phyloP scores from a whole-genome alignment of 2,329 filamentous ascomycete species.

The Hymenoscyphus salicellus region DNA sequence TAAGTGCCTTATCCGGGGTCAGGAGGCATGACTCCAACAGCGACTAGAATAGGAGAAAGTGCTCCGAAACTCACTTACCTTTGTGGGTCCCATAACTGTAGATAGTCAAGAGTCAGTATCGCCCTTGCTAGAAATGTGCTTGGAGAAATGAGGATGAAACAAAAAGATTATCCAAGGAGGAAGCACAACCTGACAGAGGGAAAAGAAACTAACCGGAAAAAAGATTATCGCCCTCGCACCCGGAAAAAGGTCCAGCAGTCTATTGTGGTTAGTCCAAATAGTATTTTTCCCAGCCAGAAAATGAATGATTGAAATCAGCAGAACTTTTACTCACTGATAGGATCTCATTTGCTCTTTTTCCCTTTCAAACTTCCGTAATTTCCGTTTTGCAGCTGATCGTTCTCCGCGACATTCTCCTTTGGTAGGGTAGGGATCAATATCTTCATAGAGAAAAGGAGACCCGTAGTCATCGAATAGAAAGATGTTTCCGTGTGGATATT shows the following conservation, averaged over 20 bases:
- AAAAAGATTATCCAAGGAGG: too few relatives aligned
- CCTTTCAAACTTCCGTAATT: conserved; percentile 4
- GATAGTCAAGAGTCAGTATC: not conserved
- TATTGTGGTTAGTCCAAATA: not conserved
- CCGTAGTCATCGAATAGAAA: conserved; percentile 24
- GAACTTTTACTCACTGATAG: conserved; percentile 5
- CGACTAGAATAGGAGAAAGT: too few relatives aligned
- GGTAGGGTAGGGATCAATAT: not conserved
- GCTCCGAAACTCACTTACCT: too few relatives aligned
- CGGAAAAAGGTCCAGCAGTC: conserved; percentile 37
- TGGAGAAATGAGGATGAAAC: too few relatives aligned
- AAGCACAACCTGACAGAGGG: too few relatives aligned
- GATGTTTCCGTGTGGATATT: conserved; percentile 26
- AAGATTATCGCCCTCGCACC: conserved; percentile 44
- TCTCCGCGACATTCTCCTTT: not conserved
- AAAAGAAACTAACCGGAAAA: conserved; percentile 44
- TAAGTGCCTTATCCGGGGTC: too few relatives aligned
- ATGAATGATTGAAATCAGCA: not conserved
- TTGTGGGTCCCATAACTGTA: conserved; percentile 39
- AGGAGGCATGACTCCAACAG: too few relatives aligned
- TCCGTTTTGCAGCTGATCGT: not conserved
- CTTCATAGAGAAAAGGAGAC: conserved; percentile 1
- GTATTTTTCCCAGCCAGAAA: too few relatives aligned
- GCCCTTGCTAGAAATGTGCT: too few relatives aligned
- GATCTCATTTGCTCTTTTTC: conserved; percentile 13